A percentile compares a stretch with the other conserved stretches of the same genome.
Conservation (phyloP, 495 filamentous ascomycete genomes). For the Terfezia claveryi region DNA sequence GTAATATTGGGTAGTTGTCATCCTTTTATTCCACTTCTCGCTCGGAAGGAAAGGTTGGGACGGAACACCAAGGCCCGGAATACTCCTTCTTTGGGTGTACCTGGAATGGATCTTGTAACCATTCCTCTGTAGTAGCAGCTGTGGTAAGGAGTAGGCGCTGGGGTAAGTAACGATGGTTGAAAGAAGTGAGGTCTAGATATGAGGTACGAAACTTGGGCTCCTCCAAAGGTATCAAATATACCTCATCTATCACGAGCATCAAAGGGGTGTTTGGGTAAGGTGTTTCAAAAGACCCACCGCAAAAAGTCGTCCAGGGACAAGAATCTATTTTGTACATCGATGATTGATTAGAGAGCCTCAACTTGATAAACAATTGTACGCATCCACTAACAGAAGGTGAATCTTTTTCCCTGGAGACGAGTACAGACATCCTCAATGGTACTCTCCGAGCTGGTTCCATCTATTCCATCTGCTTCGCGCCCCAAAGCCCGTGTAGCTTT, state of each 20-base stretch:
- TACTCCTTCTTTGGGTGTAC: not conserved
- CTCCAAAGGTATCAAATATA: not conserved
- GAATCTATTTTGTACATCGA: too few species aligned
- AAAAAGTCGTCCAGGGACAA: too few species aligned
- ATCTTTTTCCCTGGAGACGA: not conserved
- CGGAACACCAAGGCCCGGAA: not conserved
- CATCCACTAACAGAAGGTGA: not conserved
- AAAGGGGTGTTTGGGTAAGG: too few species aligned
- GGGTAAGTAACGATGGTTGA: not conserved
- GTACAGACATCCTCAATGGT: not conserved
- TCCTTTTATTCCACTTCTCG: not conserved
- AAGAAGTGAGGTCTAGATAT: not conserved
- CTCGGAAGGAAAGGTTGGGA: not conserved
- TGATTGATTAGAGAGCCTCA: too few species aligned
- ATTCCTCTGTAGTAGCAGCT: not conserved
- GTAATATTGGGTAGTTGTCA: too few species aligned
- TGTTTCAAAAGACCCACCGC: too few species aligned
- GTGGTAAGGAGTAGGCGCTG: not conserved
- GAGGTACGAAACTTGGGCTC: not conserved
- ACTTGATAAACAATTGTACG: not conserved
- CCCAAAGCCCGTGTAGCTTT: not conserved
- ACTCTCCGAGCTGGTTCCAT: not conserved
- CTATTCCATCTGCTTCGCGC: not conserved
- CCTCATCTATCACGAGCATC: not conserved
- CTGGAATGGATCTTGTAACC: not conserved